Percentiles rank a stretch among this genome's conserved stretches.
Evolutionary conservation across 2,329 filamentous ascomycete genomes (phyloP).

Genomic region (Thelonectria discophora): DNA sequence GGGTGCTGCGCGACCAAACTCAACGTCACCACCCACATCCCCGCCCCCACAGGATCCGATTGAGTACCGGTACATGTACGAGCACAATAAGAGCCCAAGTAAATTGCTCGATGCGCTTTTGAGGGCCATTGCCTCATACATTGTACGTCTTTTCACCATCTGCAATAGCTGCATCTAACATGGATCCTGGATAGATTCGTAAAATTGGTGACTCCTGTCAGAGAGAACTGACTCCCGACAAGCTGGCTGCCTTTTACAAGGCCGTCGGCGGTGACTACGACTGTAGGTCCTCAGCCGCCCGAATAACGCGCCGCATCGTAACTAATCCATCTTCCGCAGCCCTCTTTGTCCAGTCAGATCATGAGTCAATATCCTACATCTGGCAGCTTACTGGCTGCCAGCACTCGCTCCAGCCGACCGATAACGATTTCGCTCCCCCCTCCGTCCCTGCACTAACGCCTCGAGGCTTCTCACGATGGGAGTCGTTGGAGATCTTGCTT

Average conservation of each 20-base stretch:
- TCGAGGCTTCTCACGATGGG: slow-evolving; percentile 90
- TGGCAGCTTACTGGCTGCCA: slow-evolving; percentile 92
- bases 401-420: slow-evolving; percentile 82
- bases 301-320: background rate
- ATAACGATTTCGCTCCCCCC: slow-evolving; percentile 77
- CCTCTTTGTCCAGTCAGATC: slow-evolving; percentile 80
- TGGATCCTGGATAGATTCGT: slow-evolving; percentile 53
- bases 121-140: slow-evolving; percentile 72
- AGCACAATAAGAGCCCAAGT: slow-evolving; percentile 72
- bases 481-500: slow-evolving; percentile 88
- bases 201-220: slow-evolving; percentile 67
- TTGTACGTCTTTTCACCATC: slow-evolving; percentile 62
- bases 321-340: slow-evolving; percentile 49
- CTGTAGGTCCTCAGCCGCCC: slow-evolving; percentile 51
- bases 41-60: slow-evolving; percentile 42
- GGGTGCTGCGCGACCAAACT: slow-evolving; percentile 25
- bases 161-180: slow-evolving; percentile 28
- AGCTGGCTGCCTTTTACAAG: slow-evolving; percentile 81
- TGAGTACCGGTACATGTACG: slow-evolving; percentile 74
- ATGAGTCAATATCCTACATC: slow-evolving; percentile 84
- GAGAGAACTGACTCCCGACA: slow-evolving; percentile 67
- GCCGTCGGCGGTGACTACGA: slow-evolving; percentile 80
- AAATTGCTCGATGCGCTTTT: slow-evolving; percentile 73
- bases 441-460: slow-evolving; percentile 83
- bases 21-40: slow-evolving; percentile 32